These are phyloP conservation scores for Peniophora sp. DNA, from an alignment of 1,284 basidiomycete species.

Conservation along the genomic window DNA sequence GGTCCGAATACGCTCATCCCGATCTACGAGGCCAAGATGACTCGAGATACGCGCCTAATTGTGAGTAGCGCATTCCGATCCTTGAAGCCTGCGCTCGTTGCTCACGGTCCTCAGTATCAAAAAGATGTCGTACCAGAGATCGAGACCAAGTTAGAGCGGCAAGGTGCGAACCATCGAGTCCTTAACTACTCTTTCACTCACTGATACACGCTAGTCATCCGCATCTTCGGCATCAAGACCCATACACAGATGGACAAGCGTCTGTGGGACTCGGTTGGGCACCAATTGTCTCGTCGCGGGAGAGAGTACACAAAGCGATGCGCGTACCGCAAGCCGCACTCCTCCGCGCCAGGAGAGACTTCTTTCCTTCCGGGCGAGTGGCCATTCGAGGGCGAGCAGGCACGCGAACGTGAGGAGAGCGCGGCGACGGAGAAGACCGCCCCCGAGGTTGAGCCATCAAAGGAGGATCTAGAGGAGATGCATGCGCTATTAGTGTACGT, in stretches of 20 bases:
- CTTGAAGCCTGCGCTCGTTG: neutral
- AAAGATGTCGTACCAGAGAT: conserved; percentile 50
- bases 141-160: conserved; percentile 41
- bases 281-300: conserved; percentile 43
- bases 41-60: conserved; percentile 49
- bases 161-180: conserved; percentile 33
- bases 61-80: conserved; percentile 26
- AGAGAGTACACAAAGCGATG: conserved; percentile 36
- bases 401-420: no score
- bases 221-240: conserved; percentile 58
- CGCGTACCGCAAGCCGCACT: conserved; percentile 21
- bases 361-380: conserved; percentile 28
- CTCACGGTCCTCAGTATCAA: conserved; percentile 40
- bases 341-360: conserved; percentile 20
- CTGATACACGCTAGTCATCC: conserved; percentile 30
- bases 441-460: conserved; percentile 20
- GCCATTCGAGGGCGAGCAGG: conserved; percentile 9
- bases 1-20: conserved; percentile 25
- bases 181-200: neutral
- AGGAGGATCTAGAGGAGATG: conserved; percentile 39
- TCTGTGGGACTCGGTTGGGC: conserved; percentile 50
- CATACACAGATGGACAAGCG: conserved; percentile 47
- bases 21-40: conserved; percentile 65
- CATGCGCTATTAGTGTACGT: conserved; percentile 51
- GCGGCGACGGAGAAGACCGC: conserved; percentile 5